A percentile compares a stretch with the other conserved stretches of the same genome.
phyloP scores from a whole-genome alignment of 176 grass and related monocot species.

The Cymbopogon citratus region DNA sequence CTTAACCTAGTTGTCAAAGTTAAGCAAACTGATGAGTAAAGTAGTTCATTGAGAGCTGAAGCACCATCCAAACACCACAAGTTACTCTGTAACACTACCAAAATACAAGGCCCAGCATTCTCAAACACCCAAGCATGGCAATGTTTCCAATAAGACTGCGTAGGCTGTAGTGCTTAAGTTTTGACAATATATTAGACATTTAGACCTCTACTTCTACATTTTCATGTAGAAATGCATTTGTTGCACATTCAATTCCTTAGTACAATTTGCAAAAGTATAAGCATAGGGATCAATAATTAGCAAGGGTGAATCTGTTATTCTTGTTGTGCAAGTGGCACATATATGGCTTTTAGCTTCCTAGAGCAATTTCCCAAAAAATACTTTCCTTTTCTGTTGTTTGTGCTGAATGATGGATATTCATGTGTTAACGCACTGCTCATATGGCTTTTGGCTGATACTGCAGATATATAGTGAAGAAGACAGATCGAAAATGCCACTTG shows the following conservation, averaged over 20 bases:
- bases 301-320: not conserved
- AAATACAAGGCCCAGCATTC: not conserved
- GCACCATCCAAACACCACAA: not conserved
- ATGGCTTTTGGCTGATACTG: not conserved
- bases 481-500: slow-evolving; percentile 82
- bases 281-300: not conserved
- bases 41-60: not conserved
- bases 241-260: not conserved
- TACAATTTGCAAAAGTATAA: not conserved
- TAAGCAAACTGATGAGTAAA: not conserved
- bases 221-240: slow-evolving; percentile 12
- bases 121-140: not conserved
- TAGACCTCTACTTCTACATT: not conserved
- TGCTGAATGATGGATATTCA: slow-evolving; percentile 1
- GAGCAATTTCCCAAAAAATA: not conserved
- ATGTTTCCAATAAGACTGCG: not conserved
- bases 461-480: slow-evolving; percentile 87
- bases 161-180: not conserved
- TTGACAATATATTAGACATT: not conserved
- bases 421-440: not conserved
- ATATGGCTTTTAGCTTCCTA: not conserved
- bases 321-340: not conserved
- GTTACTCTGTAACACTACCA: not conserved
- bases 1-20: not conserved
- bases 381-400: not conserved